Conservation (phyloP, 106 monocot species). For the Phalaenopsis aphrodite region DNA sequence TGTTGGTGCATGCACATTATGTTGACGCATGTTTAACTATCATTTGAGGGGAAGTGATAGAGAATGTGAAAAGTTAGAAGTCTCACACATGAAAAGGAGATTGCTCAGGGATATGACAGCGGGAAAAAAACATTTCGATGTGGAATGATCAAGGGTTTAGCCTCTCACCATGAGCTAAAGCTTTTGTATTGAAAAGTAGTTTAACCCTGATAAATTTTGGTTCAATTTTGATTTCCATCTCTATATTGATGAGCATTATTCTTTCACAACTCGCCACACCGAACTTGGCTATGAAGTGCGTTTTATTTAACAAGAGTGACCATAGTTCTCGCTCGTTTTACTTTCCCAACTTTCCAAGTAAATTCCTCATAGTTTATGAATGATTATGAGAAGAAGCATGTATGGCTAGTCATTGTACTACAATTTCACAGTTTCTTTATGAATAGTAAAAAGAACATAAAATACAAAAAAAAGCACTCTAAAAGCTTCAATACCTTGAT, state of each 20-base stretch:
- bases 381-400: not conserved
- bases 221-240: not conserved
- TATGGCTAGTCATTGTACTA: not conserved
- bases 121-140: too few species aligned
- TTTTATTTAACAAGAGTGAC: not conserved
- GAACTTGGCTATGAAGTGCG: not conserved
- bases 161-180: too few species aligned
- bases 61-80: too few species aligned
- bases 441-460: not conserved
- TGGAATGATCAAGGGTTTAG: too few species aligned
- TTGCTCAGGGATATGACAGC: too few species aligned
- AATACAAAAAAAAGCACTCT: not conserved
- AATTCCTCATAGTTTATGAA: not conserved
- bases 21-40: too few species aligned
- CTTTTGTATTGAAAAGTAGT: too few species aligned
- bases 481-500: constrained; percentile 39
- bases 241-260: not conserved
- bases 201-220: too few species aligned
- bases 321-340: not conserved
- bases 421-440: not conserved
- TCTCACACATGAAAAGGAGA: too few species aligned
- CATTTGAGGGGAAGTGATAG: too few species aligned
- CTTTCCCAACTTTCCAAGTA: not conserved
- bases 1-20: too few species aligned
- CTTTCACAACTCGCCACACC: not conserved